Evolutionary conservation across 139 green algal genomes (phyloP), one percentile per base, ranked within the genome.

Genomic region (Chlorella vulgaris): DNA sequence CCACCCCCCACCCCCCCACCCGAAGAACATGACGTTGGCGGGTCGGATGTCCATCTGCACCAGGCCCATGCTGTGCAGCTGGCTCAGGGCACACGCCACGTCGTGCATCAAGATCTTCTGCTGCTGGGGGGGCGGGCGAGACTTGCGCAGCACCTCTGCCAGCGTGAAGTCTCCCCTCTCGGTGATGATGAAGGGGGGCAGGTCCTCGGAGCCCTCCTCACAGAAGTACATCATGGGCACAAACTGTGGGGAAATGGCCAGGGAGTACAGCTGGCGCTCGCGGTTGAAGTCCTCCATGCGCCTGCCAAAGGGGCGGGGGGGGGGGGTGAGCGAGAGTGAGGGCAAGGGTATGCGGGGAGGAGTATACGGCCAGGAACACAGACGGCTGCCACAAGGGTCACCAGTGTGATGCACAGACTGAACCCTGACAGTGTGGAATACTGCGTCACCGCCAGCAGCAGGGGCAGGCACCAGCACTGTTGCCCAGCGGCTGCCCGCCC

Each of bases 251-350:
- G 62, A 74, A 42, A 82, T 63, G 62, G 76, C 62, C 62, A 75
- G 42, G 0, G 42, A 69, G 76, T 82, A 74, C 10, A 82, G 76
- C 63, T 74, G 33, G 50, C 62, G 42, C 76, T 82, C 76, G 43
- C 76, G 76, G 40, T 66, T 65, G 43, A 82, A 82, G 76, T 82
- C 76, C 62, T 82, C 76, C 76, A 82, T 79, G 73, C 73, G 73
- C 35, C 73, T 79, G 73, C 73, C 0, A 2, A 40, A 43, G 7
- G 18, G n/a, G 55, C 55, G 55, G 18, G 15, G 22, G 21, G 39
- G 40, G 68, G 65, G 36, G 18, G 2, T 19, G 65, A 21, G 33
- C 33, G 15, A 5, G 7, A 31, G 63, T 33, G 33, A 10, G 38
- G 4, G 65, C 36, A n/a, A 13, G 3, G 60, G 21, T 8, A 7